These are phyloP conservation scores for Iris pallida DNA, from an alignment of 116 monocot species.

Conservation along the genomic window DNA sequence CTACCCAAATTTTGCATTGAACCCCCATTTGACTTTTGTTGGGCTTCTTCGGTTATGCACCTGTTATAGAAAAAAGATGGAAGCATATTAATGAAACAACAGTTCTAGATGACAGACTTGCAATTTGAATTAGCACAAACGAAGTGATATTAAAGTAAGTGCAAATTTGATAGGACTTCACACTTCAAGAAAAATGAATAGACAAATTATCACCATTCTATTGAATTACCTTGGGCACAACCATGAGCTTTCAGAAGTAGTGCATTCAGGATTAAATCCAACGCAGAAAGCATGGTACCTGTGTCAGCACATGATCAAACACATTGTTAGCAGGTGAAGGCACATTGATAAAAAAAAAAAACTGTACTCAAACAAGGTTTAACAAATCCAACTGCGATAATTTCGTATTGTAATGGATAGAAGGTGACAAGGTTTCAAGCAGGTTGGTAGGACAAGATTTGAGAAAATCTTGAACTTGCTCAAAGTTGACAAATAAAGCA, in stretches of 20 bases:
- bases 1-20: conserved; percentile 18
- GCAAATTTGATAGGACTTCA: conserved; percentile 3
- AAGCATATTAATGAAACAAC: not conserved
- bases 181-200: not conserved
- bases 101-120: no score
- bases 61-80: conserved; percentile 24
- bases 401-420: no score
- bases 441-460: no score
- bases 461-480: no score
- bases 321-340: no score
- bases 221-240: conserved; percentile 81
- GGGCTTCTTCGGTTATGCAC: conserved; percentile 39
- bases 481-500: no score
- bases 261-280: conserved; percentile 63
- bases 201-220: not conserved
- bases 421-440: no score
- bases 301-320: conserved; percentile 8
- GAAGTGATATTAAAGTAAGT: not conserved
- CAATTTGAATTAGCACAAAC: no score
- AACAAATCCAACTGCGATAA: no score
- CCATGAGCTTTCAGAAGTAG: conserved; percentile 58
- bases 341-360: no score
- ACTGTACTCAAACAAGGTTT: no score
- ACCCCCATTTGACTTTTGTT: conserved; percentile 19
- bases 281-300: conserved; percentile 99